These are phyloP conservation scores for Acanthamoeba healyi DNA, from an alignment of 208 protist genomes.

Conservation along the genomic window DNA sequence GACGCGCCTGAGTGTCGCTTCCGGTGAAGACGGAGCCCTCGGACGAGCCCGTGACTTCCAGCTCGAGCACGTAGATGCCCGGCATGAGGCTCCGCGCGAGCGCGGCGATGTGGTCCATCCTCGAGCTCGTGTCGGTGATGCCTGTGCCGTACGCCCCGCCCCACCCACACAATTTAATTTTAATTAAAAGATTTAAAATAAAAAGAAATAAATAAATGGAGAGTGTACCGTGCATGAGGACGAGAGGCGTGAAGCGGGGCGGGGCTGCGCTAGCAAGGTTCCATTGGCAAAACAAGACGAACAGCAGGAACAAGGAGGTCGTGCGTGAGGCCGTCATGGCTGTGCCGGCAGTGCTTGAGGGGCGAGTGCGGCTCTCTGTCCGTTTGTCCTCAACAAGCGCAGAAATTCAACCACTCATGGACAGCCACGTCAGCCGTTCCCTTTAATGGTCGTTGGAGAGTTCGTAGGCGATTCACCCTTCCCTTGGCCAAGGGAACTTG, in stretches of 20 bases:
- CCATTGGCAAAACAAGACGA: neutral
- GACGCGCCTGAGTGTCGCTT: neutral
- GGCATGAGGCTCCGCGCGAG: neutral
- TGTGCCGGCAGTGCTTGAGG: too few relatives aligned
- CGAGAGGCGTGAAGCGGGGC: neutral
- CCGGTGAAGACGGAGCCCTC: constrained; percentile 29
- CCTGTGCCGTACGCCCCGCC: neutral
- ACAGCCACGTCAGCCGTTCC: too few relatives aligned
- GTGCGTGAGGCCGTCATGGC: neutral
- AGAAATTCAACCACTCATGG: too few relatives aligned
- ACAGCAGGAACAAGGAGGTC: neutral
- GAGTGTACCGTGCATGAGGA: constrained; percentile 10
- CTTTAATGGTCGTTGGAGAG: too few relatives aligned
- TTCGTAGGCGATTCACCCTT: too few relatives aligned
- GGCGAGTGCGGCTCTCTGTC: too few relatives aligned
- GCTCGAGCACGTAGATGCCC: constrained; percentile 52
- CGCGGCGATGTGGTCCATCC: constrained; percentile 16
- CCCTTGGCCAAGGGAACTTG: too few relatives aligned
- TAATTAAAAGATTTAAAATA: neutral
- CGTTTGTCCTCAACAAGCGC: too few relatives aligned
- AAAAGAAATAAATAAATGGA: neutral
- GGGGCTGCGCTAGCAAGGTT: neutral
- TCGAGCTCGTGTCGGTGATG: constrained; percentile 20
- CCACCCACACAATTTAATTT: neutral
- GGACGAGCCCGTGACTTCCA: constrained; percentile 7